Conservation (phyloP, 805 yeast species). For the Starmera caribaea region DNA sequence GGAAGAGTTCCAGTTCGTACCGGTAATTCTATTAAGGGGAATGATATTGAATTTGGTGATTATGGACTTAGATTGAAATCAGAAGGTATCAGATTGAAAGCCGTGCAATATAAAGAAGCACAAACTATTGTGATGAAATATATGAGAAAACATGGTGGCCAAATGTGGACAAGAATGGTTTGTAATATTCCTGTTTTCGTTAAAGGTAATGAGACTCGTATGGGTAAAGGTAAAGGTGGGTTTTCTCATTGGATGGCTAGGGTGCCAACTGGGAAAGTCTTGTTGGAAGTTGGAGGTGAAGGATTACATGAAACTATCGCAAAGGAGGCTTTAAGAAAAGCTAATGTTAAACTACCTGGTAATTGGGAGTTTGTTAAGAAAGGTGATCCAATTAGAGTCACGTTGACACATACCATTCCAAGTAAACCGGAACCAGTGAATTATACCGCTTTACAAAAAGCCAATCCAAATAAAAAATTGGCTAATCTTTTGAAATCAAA, state of each 20-base stretch:
- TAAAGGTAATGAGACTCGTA: constrained; percentile 97
- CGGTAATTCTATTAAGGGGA: constrained; percentile 90
- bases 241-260: constrained; percentile 97
- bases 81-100: constrained; percentile 81
- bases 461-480: constrained; percentile 58
- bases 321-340: constrained; percentile 81
- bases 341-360: constrained; percentile 89
- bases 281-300: constrained; percentile 73
- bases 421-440: constrained; percentile 34
- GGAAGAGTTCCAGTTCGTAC: constrained; percentile 92
- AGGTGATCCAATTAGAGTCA: constrained; percentile 59
- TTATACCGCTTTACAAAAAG: constrained; percentile 42
- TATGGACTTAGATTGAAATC: constrained; percentile 82
- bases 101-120: constrained; percentile 85
- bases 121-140: constrained; percentile 78
- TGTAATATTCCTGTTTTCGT: constrained; percentile 87
- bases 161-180: constrained; percentile 68
- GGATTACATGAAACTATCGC: constrained; percentile 83
- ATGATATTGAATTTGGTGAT: constrained; percentile 68
- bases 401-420: constrained; percentile 43
- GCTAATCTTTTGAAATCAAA: constrained; percentile 42
- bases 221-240: constrained; percentile 99
- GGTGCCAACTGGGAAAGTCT: constrained; percentile 89
- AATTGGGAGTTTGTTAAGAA: constrained; percentile 72
- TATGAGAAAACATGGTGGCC: constrained; percentile 69